Conservation (phyloP, 192 early-diverging fungal genomes). For the Phycomyces blakesleeanus region DNA sequence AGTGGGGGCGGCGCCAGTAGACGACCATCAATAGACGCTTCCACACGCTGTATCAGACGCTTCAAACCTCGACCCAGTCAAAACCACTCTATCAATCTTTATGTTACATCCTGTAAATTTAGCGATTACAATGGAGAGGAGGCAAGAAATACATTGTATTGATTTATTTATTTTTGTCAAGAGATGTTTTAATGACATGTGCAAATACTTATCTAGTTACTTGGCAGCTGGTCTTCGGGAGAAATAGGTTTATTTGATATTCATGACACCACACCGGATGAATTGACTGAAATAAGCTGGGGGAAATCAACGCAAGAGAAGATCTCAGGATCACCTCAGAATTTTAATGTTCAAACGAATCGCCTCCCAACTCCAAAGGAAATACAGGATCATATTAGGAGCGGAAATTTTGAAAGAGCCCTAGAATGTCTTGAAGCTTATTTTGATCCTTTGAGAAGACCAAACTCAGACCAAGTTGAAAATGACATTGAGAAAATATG, state of each 20-base stretch:
- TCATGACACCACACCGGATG: slow-evolving; percentile 15
- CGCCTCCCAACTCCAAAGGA: too few species aligned
- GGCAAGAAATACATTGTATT: not conserved
- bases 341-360: not conserved
- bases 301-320: not conserved
- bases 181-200: slow-evolving; percentile 5
- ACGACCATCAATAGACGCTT: not conserved
- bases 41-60: slow-evolving; percentile 21
- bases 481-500: not conserved
- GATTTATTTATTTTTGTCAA: not conserved
- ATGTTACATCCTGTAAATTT: slow-evolving; percentile 37
- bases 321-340: not conserved
- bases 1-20: not conserved
- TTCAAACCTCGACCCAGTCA: slow-evolving; percentile 9
- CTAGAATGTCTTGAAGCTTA: not conserved
- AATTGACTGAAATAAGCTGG: not conserved
- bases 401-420: not conserved
- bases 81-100: not conserved
- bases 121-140: slow-evolving; percentile 32
- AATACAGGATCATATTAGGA: not conserved
- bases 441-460: not conserved
- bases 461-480: not conserved
- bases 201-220: slow-evolving; percentile 32
- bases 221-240: slow-evolving; percentile 58
- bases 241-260: slow-evolving; percentile 57